A percentile compares a stretch with the other conserved stretches of the same genome.
Evolutionary conservation across 2,329 filamentous ascomycete species (phyloP).

Genomic region (Whalleya microplaca): DNA sequence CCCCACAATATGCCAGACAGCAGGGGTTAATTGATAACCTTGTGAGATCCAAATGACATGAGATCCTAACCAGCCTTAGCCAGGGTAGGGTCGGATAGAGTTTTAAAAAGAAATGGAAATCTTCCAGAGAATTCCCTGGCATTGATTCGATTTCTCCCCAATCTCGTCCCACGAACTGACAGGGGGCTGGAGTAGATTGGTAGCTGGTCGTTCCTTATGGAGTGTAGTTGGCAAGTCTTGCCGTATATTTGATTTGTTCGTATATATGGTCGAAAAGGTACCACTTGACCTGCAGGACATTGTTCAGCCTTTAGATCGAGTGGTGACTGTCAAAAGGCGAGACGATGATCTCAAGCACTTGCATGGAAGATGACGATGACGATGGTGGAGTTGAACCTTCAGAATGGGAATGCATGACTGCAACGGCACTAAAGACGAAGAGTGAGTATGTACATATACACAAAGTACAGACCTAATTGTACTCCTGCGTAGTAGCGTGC

Average conservation of each 20-base stretch:
- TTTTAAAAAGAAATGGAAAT: constrained; percentile 29
- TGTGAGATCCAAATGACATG: constrained; percentile 28
- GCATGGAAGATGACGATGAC: constrained; percentile 25
- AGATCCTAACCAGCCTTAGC: constrained; percentile 12
- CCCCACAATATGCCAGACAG: constrained; percentile 23
- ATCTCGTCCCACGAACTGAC: constrained; percentile 15
- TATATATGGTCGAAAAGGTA: constrained; percentile 9
- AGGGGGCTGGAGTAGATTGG: constrained; percentile 7
- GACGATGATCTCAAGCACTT: constrained; percentile 16
- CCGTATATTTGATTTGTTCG: constrained; percentile 8
- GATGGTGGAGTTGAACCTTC: constrained; percentile 22
- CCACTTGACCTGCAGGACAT: constrained; percentile 20
- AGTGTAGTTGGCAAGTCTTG: constrained; percentile 10
- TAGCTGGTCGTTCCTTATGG: constrained; percentile 7
- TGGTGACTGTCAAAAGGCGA: background rate
- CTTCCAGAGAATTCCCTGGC: constrained; percentile 29
- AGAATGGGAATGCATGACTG: constrained; percentile 13
- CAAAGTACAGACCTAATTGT: too few relatives aligned
- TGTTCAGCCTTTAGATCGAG: background rate
- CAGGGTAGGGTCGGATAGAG: constrained; percentile 22
- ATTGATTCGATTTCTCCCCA: constrained; percentile 15
- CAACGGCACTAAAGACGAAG: background rate
- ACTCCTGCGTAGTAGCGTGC: too few relatives aligned
- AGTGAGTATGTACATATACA: too few relatives aligned
- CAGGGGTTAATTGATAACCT: constrained; percentile 27